phyloP scores from a whole-genome alignment of 2,329 filamentous ascomycete species.

The Chaetomium olivaceum region DNA sequence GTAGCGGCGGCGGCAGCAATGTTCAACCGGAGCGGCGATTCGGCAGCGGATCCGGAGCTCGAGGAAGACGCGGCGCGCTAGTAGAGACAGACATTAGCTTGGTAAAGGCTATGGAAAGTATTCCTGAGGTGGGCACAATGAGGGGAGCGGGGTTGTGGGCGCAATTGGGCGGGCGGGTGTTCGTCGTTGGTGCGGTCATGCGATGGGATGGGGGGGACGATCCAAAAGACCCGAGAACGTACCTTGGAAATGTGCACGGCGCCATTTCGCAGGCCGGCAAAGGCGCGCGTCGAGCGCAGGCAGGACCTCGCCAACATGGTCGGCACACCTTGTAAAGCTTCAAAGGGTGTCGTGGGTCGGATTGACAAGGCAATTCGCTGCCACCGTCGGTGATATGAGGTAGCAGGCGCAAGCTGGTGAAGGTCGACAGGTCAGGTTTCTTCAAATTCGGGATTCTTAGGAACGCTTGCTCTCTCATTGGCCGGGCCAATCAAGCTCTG shows the following conservation, averaged over 20 bases:
- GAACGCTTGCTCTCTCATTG: slow-evolving; percentile 34
- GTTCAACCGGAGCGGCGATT: slow-evolving; percentile 79
- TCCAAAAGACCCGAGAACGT: slow-evolving; percentile 42
- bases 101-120: background rate
- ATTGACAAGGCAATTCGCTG: slow-evolving; percentile 43
- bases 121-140: slow-evolving; percentile 10
- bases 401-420: slow-evolving; percentile 33
- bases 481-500: slow-evolving; percentile 26
- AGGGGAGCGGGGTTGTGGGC: slow-evolving; percentile 8
- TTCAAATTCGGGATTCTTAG: slow-evolving; percentile 37
- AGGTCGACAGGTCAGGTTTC: slow-evolving; percentile 34
- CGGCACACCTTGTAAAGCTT: slow-evolving; percentile 49
- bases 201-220: slow-evolving; percentile 14
- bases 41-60: slow-evolving; percentile 69
- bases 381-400: slow-evolving; percentile 39
- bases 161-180: slow-evolving; percentile 25
- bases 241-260: slow-evolving; percentile 74
- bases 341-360: slow-evolving; percentile 38
- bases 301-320: slow-evolving; percentile 93
- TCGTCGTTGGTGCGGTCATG: slow-evolving; percentile 19
- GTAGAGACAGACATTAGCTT: slow-evolving; percentile 29
- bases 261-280: slow-evolving; percentile 75
- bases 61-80: slow-evolving; percentile 71
- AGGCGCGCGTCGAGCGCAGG: slow-evolving; percentile 83
- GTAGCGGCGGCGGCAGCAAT: slow-evolving; percentile 85